Conservation (phyloP, 306 rosid species). For the Vigna radiata region DNA sequence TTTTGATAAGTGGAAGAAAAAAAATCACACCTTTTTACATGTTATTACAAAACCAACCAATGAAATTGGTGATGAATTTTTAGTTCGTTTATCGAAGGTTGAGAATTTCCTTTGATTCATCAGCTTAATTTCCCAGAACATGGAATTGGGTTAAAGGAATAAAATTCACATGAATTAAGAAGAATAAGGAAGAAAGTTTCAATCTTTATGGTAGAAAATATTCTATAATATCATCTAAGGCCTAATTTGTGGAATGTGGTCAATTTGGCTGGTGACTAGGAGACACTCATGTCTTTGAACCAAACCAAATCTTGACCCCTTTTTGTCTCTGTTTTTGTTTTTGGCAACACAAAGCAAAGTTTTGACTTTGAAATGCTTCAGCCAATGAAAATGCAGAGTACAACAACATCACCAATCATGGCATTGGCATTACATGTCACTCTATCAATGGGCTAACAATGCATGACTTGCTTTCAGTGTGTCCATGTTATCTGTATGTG, state of each 20-base stretch:
- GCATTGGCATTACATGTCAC: conserved; percentile 2
- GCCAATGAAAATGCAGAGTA: conserved; percentile 24
- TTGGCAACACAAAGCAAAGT: conserved; percentile 26
- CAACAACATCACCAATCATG: conserved; percentile 25
- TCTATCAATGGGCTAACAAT: background rate
- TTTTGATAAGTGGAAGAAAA: background rate
- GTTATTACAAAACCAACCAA: background rate
- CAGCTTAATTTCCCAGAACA: background rate
- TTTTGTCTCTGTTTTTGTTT: background rate
- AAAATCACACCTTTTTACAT: too few relatives aligned
- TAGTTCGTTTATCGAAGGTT: background rate
- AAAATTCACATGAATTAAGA: background rate
- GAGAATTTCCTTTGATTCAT: background rate
- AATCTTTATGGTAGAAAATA: background rate
- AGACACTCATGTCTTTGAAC: conserved; percentile 34
- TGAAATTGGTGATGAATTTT: background rate
- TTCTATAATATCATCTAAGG: background rate
- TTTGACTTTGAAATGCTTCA: conserved; percentile 33
- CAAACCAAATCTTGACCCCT: conserved; percentile 29
- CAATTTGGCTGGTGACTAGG: conserved; percentile 29
- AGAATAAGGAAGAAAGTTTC: conserved; percentile 8
- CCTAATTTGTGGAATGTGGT: conserved; percentile 17
- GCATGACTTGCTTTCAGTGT: conserved; percentile 1
- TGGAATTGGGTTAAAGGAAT: background rate
- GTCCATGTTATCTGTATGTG: conserved; percentile 44